These are phyloP conservation scores for Lentinula edodes DNA, from an alignment of 768 basidiomycete genomes.

Conservation along the genomic window DNA sequence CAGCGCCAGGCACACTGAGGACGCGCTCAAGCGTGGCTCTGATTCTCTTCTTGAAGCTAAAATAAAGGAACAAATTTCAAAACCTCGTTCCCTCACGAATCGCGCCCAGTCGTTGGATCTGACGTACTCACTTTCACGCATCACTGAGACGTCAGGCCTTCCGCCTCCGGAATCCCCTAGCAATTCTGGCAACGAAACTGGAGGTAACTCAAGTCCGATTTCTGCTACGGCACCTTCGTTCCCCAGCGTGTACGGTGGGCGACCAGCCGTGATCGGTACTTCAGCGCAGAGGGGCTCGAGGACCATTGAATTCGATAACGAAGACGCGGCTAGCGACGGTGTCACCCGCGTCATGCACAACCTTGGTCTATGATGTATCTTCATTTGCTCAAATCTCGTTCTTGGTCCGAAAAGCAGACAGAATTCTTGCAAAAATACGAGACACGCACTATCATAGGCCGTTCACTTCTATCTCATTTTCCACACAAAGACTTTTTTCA, in stretches of 20 bases:
- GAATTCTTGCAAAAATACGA: not conserved
- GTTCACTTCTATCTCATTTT: not conserved
- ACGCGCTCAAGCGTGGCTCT: constrained; percentile 74
- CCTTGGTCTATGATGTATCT: constrained; percentile 47
- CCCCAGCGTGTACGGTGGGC: constrained; percentile 73
- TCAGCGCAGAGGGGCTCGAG: constrained; percentile 34
- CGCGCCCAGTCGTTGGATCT: constrained; percentile 89
- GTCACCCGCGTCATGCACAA: constrained; percentile 76
- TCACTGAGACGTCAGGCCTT: constrained; percentile 62
- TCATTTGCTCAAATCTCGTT: not conserved
- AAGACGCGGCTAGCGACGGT: constrained; percentile 61
- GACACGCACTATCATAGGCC: not conserved
- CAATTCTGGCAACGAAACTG: constrained; percentile 68
- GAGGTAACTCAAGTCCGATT: constrained; percentile 73
- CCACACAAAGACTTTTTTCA: not conserved
- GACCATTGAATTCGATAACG: constrained; percentile 28
- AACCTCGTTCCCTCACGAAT: constrained; percentile 78
- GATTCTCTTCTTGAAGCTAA: constrained; percentile 83
- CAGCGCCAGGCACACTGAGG: constrained; percentile 66
- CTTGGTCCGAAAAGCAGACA: not conserved
- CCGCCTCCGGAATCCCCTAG: constrained; percentile 78
- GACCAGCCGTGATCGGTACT: constrained; percentile 38
- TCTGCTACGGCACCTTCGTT: constrained; percentile 76
- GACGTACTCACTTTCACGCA: constrained; percentile 77
- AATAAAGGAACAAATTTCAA: constrained; percentile 68